These are phyloP conservation scores for Trichoderma hamatum DNA, from an alignment of 2,329 filamentous ascomycete genomes.

Conservation along the genomic window DNA sequence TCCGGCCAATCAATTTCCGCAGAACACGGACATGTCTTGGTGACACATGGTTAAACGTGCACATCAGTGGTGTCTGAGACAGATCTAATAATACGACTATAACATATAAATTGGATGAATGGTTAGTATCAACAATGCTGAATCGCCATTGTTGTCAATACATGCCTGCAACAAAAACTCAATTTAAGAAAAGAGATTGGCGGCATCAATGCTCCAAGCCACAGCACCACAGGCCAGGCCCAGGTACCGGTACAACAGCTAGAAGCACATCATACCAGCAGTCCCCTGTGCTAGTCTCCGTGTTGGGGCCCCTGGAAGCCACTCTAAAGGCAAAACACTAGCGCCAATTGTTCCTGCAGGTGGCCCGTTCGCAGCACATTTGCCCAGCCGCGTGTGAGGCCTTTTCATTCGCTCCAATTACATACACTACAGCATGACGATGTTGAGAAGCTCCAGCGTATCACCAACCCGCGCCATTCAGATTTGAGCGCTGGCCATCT, in stretches of 20 bases:
- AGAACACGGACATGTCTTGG: not conserved
- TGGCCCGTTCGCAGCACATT: constrained; percentile 11
- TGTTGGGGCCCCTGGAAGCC: constrained; percentile 4
- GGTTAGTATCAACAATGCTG: not conserved
- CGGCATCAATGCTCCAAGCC: not conserved
- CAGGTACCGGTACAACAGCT: not conserved
- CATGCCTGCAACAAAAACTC: no score
- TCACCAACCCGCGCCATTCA: not conserved
- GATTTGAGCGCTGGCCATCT: not conserved
- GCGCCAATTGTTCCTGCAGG: constrained; percentile 28
- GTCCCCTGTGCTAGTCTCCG: not conserved
- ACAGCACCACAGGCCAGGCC: not conserved
- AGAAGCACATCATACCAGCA: not conserved
- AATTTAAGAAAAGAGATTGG: not conserved
- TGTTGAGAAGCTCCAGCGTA: not conserved
- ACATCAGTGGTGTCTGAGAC: not conserved
- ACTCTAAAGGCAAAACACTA: constrained; percentile 26
- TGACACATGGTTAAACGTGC: not conserved
- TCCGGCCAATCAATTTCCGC: constrained; percentile 19
- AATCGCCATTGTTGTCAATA: not conserved
- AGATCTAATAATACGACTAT: no score
- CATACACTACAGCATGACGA: no score
- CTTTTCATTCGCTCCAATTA: constrained; percentile 12
- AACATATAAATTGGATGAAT: not conserved
- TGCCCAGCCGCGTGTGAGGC: constrained; percentile 6